phyloP scores from a whole-genome alignment of 2,329 filamentous ascomycete genomes.

The Botrytis fragariae region DNA sequence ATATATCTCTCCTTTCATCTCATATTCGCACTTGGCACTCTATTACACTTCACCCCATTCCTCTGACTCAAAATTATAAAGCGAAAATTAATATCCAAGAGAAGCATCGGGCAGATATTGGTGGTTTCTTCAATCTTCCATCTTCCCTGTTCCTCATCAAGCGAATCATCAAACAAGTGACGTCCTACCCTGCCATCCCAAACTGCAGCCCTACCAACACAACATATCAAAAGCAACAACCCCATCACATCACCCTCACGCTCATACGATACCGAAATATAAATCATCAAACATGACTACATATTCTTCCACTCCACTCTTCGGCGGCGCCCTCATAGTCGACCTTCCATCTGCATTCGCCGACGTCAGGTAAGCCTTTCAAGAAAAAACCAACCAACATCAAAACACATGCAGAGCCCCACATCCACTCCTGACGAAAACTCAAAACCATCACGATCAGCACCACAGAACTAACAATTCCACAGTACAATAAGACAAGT shows the following conservation, averaged over 20 bases:
- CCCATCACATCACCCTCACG: background rate
- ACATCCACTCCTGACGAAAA: slow-evolving; percentile 4
- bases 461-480: slow-evolving; percentile 26
- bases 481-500: slow-evolving; percentile 70
- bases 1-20: background rate
- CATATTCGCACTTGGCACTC: background rate
- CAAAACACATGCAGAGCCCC: slow-evolving; percentile 9
- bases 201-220: slow-evolving; percentile 17
- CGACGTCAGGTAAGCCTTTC: slow-evolving; percentile 65
- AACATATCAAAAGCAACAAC: slow-evolving; percentile 6
- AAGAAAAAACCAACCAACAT: background rate
- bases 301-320: slow-evolving; percentile 53
- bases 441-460: slow-evolving; percentile 16
- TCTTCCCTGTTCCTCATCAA: slow-evolving; percentile 11
- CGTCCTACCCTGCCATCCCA: slow-evolving; percentile 1
- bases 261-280: background rate
- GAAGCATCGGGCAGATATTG: background rate
- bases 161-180: slow-evolving; percentile 9
- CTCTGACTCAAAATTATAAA: background rate
- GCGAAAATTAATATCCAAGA: background rate
- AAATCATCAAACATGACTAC: background rate
- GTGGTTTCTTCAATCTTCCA: background rate
- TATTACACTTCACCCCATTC: background rate
- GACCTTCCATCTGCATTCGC: slow-evolving; percentile 67
- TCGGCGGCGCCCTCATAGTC: slow-evolving; percentile 68